phyloP scores from a whole-genome alignment of 1,139 yeast genomes.

The Geotrichum klebahnii region DNA sequence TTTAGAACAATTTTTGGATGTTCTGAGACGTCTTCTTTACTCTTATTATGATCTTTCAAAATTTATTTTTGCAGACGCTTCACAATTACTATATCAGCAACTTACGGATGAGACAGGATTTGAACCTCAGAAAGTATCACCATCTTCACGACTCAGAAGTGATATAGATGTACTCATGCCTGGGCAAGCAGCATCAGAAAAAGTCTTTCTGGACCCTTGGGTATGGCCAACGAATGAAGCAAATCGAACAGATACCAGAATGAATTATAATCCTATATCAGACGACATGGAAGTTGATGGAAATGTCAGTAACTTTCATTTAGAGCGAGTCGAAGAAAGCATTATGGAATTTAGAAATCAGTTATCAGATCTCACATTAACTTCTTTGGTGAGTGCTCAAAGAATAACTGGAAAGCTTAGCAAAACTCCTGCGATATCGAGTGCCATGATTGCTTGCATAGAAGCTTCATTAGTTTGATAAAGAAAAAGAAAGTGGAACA shows the following conservation, averaged over 20 bases:
- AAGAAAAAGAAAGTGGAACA: neutral
- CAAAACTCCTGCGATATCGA: constrained; percentile 1
- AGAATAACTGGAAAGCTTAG: neutral
- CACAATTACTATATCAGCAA: constrained; percentile 21
- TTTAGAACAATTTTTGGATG: constrained; percentile 1
- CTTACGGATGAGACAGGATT: neutral
- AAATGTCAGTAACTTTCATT: constrained; percentile 5
- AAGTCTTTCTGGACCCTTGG: neutral
- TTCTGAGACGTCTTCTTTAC: constrained; percentile 24
- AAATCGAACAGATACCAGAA: constrained; percentile 12
- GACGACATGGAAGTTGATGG: constrained; percentile 4
- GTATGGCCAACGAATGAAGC: constrained; percentile 2
- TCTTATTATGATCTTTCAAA: constrained; percentile 27
- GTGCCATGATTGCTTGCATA: constrained; percentile 7
- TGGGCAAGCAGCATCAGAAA: neutral
- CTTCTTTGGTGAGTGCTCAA: neutral
- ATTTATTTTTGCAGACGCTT: constrained; percentile 28
- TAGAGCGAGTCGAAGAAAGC: constrained; percentile 9
- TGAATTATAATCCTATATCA: constrained; percentile 13
- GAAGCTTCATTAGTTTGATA: constrained; percentile 15
- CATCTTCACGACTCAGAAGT: neutral
- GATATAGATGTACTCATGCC: neutral
- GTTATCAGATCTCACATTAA: neutral
- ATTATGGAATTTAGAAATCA: neutral
- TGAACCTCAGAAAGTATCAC: neutral